Evolutionary conservation across 2,329 filamentous ascomycete species (phyloP).

Genomic region (Diaporthe humulicola): DNA sequence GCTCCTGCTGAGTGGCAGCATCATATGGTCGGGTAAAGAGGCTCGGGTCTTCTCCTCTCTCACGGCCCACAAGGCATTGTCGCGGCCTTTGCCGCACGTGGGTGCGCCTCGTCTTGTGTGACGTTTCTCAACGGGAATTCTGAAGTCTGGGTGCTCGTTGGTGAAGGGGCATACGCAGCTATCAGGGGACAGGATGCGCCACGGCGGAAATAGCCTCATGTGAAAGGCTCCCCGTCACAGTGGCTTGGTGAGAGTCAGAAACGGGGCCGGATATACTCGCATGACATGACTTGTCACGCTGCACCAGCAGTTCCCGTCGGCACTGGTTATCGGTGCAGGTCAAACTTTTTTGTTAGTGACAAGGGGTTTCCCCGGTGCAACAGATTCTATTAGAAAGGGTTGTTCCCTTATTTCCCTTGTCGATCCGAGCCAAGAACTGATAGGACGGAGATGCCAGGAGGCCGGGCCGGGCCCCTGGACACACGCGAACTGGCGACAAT

Average conservation of each 20-base stretch:
- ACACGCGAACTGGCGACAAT: background rate
- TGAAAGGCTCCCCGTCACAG: background rate
- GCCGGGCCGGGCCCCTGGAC: background rate
- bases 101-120: constrained; percentile 35
- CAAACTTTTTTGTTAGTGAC: background rate
- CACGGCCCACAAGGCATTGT: background rate
- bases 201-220: background rate
- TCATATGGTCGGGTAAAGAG: constrained; percentile 5
- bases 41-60: constrained; percentile 1
- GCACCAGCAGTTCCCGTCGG: constrained; percentile 13
- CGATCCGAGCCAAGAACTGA: background rate
- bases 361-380: background rate
- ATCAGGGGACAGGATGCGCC: constrained; percentile 12
- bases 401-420: background rate
- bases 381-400: no score
- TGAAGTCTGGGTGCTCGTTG: background rate
- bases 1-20: background rate
- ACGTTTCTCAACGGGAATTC: constrained; percentile 33
- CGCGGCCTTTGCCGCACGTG: background rate
- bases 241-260: background rate
- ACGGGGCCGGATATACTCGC: background rate
- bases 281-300: constrained; percentile 15
- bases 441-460: background rate
- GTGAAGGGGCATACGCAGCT: background rate
- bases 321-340: background rate